Evolutionary conservation across 495 filamentous ascomycete genomes (phyloP), one percentile per base, ranked within the genome.

Genomic region (Aspergillus haitiensis): DNA sequence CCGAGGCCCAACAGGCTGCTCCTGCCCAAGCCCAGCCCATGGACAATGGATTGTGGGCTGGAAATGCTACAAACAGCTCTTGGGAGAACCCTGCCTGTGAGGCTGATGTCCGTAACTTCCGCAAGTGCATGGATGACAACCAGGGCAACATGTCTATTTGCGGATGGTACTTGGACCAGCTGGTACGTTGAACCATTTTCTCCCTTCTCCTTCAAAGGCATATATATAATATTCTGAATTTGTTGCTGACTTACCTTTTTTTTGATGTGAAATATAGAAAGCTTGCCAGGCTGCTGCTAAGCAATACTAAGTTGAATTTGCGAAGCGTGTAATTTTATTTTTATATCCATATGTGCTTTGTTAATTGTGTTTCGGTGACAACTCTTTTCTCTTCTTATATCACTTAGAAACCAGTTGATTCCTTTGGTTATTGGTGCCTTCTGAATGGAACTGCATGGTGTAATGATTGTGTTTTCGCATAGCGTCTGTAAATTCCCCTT

Each of bases 131-230:
- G 85, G 92, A 97, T 70, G 88, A 98, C 66, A 88, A 98, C 74
- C 74, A 85, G 67, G 95, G 95, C 57, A 88, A 94, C 73, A 86
- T 98, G 88, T 87, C 89, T 72, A 96, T 96, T 67, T 98, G 94
- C 78, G 86, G 87, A 62, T 98, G 94, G 94, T 98, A 98, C 73
- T 75, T 98, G 67, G 93, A 98, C 75, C 94, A 98, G 84, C 80
- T 98, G 72, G 82, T 86, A 75, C 52, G 73, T 74, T 3, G 16
- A 15, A n/a, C 48, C 15, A 32, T 47, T 34, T 39, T 35, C 49
- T 40, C 15, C 10, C 52, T 37, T 18, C 35, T 51, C 45, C 34
- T 40, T 3, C 21, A 27, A 27, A 27, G 21, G 21, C 21, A 35
- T 51, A 32, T 31, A 32, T 46, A 32, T 60, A 40, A 36, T 21